Base-by-base conservation (phyloP, 1,284 basidiomycete genomes). In the Pseudozyma tsukubaensis region DNA sequence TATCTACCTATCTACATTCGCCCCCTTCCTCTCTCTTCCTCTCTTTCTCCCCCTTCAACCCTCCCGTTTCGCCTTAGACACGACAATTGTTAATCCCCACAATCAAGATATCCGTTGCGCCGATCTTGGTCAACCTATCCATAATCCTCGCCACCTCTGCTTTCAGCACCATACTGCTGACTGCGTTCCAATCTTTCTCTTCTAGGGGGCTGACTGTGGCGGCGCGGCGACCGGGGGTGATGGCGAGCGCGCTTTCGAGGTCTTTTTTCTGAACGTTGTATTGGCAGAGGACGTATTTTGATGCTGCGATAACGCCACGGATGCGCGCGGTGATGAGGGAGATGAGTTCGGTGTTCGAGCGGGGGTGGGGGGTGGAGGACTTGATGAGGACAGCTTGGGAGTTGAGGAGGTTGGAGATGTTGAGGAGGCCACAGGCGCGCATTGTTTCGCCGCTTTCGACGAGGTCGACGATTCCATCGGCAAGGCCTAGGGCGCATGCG, bases 391-490 rank as follows among this genome's bases (percentile, higher is more conserved):
- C 93, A 3, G 96, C 96, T 86, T 99, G 92, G 0, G 94, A 93
- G 48, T 90, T 85, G 59, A 98, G 89, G 14, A 99, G 86, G 47
- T 91, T 92, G 29, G 56, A 54, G 82, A 99, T 97, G 35, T 94
- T 90, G 85, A 93, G 92, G 57, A 99, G 88, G 50, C 96, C 96
- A 2, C 95, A 96, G 24, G 96, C 97, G 44, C 96, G 93, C 97
- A 99, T 99, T 1, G 96, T 99, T 81, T 99, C 97, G 34, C 96
- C 96, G n/a, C 94, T 97, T 86, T 99, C 96, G 51, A 81, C 79
- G 7, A 81, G 61, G 52, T 81, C 79, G 3, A 81, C 79, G 64
- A 99, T 98, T 19, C 95, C 97, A 86, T 99, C 97, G 1, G 97
- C 97, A 67, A 99, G 88, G 4, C 97, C 97, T 9, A 99, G 88